Percentiles rank a stretch among this genome's conserved stretches.
Conservation (phyloP, 108 stramenopile species). For the Pseudonitzschia multistriata region DNA sequence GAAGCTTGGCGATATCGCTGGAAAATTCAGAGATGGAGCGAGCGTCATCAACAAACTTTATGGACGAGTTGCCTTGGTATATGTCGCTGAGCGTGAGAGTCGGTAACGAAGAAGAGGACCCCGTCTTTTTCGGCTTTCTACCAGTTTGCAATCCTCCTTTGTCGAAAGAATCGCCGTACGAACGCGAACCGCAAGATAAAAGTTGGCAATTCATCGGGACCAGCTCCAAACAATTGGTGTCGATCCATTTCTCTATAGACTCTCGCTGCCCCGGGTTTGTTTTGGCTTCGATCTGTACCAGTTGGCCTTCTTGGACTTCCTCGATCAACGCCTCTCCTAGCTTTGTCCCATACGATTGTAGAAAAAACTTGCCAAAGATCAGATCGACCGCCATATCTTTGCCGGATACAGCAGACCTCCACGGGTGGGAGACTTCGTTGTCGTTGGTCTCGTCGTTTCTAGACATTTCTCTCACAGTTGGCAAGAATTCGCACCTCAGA, state of each 20-base stretch:
- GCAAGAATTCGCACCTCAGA: slow-evolving; percentile 26
- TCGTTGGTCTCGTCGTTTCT: background rate
- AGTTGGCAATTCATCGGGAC: slow-evolving; percentile 22
- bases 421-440: slow-evolving; percentile 9
- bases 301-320: slow-evolving; percentile 19
- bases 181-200: background rate
- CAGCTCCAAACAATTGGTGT: slow-evolving; percentile 32
- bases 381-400: slow-evolving; percentile 28
- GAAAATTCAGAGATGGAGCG: slow-evolving; percentile 28
- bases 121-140: background rate
- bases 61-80: slow-evolving; percentile 2
- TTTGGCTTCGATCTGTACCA: slow-evolving; percentile 30
- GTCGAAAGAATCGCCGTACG: background rate
- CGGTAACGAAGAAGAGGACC: slow-evolving; percentile 2
- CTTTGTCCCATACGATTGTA: slow-evolving; percentile 15
- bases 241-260: slow-evolving; percentile 31
- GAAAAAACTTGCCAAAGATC: slow-evolving; percentile 27
- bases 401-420: slow-evolving; percentile 20
- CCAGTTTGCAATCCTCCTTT: background rate
- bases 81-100: slow-evolving; percentile 15
- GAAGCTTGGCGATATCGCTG: slow-evolving; percentile 5
- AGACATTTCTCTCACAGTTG: slow-evolving; percentile 5
- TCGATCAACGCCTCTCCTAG: slow-evolving; percentile 21
- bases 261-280: slow-evolving; percentile 30
- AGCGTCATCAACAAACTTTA: slow-evolving; percentile 22